phyloP scores from a whole-genome alignment of 2,329 filamentous ascomycete genomes.

The Aspergillus neoniger region DNA sequence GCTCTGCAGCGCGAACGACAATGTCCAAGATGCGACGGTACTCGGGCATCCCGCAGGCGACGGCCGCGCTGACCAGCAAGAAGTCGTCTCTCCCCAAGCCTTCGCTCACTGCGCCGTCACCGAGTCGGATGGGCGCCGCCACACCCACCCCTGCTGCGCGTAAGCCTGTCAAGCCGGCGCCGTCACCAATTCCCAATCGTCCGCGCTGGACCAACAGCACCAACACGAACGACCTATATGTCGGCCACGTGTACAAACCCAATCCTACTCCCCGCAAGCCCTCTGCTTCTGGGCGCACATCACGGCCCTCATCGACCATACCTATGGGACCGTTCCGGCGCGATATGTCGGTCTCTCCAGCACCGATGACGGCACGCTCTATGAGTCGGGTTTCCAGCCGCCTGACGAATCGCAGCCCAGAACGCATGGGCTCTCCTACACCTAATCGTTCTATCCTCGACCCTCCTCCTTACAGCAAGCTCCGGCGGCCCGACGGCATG shows the following conservation, averaged over 20 bases:
- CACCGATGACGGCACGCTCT: constrained; percentile 31
- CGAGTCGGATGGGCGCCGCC: constrained; percentile 47
- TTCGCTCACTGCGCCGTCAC: constrained; percentile 37
- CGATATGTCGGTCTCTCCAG: constrained; percentile 45
- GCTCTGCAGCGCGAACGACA: constrained; percentile 41
- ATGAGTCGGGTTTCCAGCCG: constrained; percentile 38
- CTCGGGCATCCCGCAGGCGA: constrained; percentile 49
- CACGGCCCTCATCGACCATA: constrained; percentile 45
- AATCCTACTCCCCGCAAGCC: constrained; percentile 54
- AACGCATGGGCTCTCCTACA: constrained; percentile 31
- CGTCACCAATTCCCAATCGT: constrained; percentile 53
- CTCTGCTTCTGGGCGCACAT: constrained; percentile 29
- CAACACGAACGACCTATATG: constrained; percentile 67
- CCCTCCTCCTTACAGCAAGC: constrained; percentile 46
- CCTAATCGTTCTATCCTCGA: constrained; percentile 35
- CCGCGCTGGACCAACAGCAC: constrained; percentile 74
- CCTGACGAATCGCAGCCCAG: constrained; percentile 36
- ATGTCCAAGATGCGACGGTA: constrained; percentile 47
- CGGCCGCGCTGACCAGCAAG: constrained; percentile 30
- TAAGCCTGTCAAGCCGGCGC: constrained; percentile 40
- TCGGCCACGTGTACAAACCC: constrained; percentile 57
- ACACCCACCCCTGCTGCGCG: constrained; percentile 53
- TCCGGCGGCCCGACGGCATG: constrained; percentile 32
- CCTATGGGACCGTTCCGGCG: constrained; percentile 43
- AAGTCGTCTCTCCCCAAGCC: constrained; percentile 44